Percentiles rank a stretch among this genome's conserved stretches.
These are phyloP conservation scores for Ceratocystiopsis minuta DNA, from an alignment of 2,329 filamentous ascomycete genomes.

Conservation along the genomic window DNA sequence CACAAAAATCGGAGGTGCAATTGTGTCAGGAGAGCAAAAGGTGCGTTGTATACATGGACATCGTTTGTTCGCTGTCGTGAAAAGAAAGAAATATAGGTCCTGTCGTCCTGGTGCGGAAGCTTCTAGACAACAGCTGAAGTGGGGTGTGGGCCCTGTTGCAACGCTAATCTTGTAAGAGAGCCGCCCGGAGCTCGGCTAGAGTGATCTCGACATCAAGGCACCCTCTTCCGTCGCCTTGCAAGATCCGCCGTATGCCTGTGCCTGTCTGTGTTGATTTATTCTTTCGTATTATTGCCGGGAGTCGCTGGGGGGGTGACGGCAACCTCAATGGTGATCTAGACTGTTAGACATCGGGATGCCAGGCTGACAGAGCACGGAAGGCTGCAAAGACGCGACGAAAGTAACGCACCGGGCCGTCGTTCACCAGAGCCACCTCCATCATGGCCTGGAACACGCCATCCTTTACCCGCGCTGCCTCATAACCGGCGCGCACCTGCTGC, in stretches of 20 bases:
- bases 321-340: constrained; percentile 5
- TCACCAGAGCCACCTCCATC: constrained; percentile 93
- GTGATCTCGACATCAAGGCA: too few species aligned
- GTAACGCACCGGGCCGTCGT: constrained; percentile 51
- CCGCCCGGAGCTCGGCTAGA: neutral
- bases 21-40: too few species aligned
- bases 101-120: constrained; percentile 2
- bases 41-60: too few species aligned
- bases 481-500: constrained; percentile 52
- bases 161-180: neutral
- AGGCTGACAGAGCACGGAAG: neutral
- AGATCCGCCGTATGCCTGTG: too few species aligned
- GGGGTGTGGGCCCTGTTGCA: neutral
- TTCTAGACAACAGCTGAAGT: constrained; percentile 6
- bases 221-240: too few species aligned
- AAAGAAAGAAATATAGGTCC: too few species aligned
- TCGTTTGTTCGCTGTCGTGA: too few species aligned
- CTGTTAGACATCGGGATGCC: neutral
- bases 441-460: constrained; percentile 96
- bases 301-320: too few species aligned
- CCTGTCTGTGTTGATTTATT: too few species aligned
- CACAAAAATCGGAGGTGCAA: too few species aligned
- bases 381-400: neutral
- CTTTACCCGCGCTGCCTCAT: constrained; percentile 60
- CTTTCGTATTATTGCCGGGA: too few species aligned